These are phyloP conservation scores for Picea sitchensis DNA, from an alignment of 75 land plant genomes.

Conservation along the genomic window DNA sequence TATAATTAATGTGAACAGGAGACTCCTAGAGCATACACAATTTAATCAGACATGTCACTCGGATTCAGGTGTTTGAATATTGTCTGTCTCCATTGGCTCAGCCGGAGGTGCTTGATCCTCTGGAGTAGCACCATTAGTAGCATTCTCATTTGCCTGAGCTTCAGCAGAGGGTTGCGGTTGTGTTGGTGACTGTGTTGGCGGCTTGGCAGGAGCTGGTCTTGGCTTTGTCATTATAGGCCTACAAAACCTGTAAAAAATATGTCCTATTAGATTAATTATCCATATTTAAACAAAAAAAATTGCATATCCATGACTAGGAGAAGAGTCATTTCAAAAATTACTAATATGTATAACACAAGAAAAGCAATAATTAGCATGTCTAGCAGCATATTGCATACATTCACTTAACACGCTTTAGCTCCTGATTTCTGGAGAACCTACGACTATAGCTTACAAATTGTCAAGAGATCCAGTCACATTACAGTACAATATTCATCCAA, in stretches of 20 bases:
- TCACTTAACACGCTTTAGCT: no score
- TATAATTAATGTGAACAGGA: no score
- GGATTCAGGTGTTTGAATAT: neutral
- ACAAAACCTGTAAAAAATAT: slow-evolving; percentile 60
- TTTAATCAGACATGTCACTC: neutral
- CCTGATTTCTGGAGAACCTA: no score
- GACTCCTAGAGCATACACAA: no score
- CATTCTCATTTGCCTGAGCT: slow-evolving; percentile 13
- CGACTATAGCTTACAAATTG: no score
- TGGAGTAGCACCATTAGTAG: neutral
- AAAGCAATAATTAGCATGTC: no score
- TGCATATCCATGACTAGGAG: no score
- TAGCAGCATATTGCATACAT: neutral
- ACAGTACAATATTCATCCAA: no score
- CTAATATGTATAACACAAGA: no score
- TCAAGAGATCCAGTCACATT: no score
- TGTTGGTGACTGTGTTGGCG: slow-evolving; percentile 15
- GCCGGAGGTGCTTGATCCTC: slow-evolving; percentile 18
- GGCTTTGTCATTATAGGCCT: slow-evolving; percentile 93
- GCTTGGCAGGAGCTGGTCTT: slow-evolving; percentile 66
- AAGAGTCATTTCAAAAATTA: neutral
- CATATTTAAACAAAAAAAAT: neutral
- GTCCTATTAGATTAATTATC: neutral
- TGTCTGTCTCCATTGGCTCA: slow-evolving; percentile 73
- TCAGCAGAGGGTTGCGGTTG: slow-evolving; percentile 28